These are phyloP conservation scores for Lactifluus pinguis DNA, from an alignment of 768 basidiomycete species.

Conservation along the genomic window DNA sequence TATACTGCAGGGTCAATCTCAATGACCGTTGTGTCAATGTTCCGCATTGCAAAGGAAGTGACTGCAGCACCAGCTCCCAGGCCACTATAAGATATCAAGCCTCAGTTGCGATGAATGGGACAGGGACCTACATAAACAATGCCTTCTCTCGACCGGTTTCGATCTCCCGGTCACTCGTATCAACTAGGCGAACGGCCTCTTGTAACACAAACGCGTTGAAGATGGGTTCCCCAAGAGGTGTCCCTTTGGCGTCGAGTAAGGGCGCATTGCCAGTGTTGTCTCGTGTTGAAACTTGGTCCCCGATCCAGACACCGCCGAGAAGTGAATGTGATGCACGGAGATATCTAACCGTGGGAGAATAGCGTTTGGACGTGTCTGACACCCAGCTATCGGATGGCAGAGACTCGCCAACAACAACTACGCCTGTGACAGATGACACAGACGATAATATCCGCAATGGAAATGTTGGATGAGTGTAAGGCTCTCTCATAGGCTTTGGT, in stretches of 20 bases:
- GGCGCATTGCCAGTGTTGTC: conserved; percentile 21
- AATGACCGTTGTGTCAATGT: conserved; percentile 69
- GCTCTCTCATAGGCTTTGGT: conserved; percentile 40
- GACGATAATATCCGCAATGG: conserved; percentile 62
- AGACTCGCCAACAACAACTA: conserved; percentile 74
- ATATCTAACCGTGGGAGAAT: conserved; percentile 31
- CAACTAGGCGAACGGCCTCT: conserved; percentile 69
- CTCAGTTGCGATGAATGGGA: neutral
- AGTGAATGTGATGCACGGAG: conserved; percentile 48
- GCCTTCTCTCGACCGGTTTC: conserved; percentile 40
- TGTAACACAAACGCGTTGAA: conserved; percentile 82
- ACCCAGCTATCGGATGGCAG: conserved; percentile 28
- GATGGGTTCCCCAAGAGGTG: conserved; percentile 63
- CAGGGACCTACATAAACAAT: conserved; percentile 54
- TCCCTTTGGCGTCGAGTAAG: conserved; percentile 43
- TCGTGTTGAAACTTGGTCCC: conserved; percentile 33
- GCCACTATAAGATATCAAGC: conserved; percentile 45
- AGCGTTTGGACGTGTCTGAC: conserved; percentile 9
- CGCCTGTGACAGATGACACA: conserved; percentile 64
- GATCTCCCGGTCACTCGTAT: conserved; percentile 37
- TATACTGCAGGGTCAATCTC: conserved; percentile 93
- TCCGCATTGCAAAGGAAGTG: conserved; percentile 60
- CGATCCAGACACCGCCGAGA: conserved; percentile 73
- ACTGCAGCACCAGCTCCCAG: conserved; percentile 82
- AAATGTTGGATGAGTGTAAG: conserved; percentile 43